Conservation (phyloP, 2,329 filamentous ascomycete species). For the Colletotrichum truncatum region DNA sequence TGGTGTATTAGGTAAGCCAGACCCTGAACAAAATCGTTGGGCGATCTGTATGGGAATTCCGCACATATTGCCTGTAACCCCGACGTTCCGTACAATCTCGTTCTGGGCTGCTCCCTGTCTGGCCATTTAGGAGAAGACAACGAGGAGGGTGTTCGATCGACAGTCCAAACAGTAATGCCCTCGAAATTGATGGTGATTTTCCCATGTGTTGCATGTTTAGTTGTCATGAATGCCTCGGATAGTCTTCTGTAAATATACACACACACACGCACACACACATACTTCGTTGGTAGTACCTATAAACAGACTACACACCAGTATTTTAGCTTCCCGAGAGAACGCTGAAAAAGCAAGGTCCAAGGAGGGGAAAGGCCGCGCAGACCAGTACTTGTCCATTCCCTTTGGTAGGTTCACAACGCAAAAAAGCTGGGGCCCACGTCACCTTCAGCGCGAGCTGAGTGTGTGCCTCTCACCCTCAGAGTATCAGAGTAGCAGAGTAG, state of each 20-base stretch:
- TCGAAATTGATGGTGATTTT: too few relatives aligned
- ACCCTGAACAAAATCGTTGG: background rate
- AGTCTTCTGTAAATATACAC: too few relatives aligned
- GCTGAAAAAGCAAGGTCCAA: too few relatives aligned
- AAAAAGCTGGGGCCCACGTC: background rate
- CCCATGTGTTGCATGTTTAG: too few relatives aligned
- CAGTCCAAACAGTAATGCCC: background rate
- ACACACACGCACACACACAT: too few relatives aligned
- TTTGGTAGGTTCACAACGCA: background rate
- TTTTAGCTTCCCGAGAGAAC: too few relatives aligned
- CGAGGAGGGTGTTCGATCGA: background rate
- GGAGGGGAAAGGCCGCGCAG: too few relatives aligned
- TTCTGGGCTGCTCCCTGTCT: slow-evolving; percentile 14
- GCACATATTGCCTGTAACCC: slow-evolving; percentile 6
- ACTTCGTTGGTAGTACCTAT: too few relatives aligned
- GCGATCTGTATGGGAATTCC: slow-evolving; percentile 9
- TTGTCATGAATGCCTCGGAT: too few relatives aligned
- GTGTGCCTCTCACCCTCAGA: background rate
- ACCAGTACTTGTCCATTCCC: background rate
- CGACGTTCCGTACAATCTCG: slow-evolving; percentile 5
- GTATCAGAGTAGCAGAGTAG: background rate
- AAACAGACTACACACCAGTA: too few relatives aligned
- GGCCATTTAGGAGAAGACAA: background rate
- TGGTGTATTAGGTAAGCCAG: slow-evolving; percentile 7
- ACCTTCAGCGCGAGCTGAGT: background rate